A percentile compares a stretch with the other conserved stretches of the same genome.
phyloP scores from a whole-genome alignment of 2,329 filamentous ascomycete species.

The Penicillium sp. region DNA sequence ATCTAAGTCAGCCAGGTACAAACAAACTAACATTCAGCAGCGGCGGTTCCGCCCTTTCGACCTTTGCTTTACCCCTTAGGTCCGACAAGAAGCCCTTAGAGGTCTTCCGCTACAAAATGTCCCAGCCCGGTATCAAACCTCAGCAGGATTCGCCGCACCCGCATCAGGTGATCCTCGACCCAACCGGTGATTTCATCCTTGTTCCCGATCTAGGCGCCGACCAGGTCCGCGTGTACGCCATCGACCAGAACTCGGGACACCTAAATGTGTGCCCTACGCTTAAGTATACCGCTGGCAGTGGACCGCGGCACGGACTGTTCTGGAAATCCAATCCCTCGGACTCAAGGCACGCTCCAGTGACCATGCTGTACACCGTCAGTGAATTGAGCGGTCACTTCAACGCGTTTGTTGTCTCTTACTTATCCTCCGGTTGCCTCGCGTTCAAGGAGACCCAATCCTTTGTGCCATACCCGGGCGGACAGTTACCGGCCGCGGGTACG shows the following conservation, averaged over 20 bases:
- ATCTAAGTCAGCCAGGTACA: not conserved
- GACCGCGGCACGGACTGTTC: not conserved
- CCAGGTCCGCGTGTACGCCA: not conserved
- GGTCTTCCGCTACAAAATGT: not conserved
- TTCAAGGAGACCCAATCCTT: not conserved
- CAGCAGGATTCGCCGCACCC: not conserved
- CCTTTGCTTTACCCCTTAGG: not conserved
- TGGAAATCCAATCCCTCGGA: not conserved
- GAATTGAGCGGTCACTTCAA: not conserved
- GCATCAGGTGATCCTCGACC: not conserved
- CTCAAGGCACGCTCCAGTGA: not conserved
- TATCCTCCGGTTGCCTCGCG: not conserved
- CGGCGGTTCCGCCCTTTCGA: not conserved
- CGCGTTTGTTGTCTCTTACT: not conserved
- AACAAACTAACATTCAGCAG: not conserved
- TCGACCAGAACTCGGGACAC: not conserved
- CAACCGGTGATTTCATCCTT: not conserved
- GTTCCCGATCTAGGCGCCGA: not conserved
- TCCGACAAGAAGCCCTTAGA: not conserved
- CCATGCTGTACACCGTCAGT: not conserved
- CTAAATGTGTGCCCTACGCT: not conserved
- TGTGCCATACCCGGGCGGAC: not conserved
- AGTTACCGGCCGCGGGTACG: not conserved
- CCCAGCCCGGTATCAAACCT: not conserved
- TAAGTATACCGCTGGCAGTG: not conserved